These are phyloP conservation scores for Setaria viridis DNA, from an alignment of 202 grass and related monocot species.

Conservation along the genomic window DNA sequence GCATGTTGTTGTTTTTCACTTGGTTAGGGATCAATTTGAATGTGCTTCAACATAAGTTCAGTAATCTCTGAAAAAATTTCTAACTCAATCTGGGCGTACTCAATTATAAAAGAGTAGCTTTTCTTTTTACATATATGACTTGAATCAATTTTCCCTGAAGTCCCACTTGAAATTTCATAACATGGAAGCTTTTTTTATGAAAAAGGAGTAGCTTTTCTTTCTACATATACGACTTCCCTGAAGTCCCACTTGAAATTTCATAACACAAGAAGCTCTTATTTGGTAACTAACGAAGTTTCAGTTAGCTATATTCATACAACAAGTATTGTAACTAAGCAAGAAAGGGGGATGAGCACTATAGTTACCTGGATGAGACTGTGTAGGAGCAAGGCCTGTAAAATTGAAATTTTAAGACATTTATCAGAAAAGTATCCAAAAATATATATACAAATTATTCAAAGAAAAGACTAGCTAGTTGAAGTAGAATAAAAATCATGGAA, in stretches of 20 bases:
- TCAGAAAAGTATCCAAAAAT: constrained; percentile 30
- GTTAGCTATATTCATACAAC: not conserved
- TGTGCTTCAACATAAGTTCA: not conserved
- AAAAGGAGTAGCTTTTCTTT: not conserved
- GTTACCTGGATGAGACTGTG: constrained; percentile 58
- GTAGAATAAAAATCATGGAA: not conserved
- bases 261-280: not conserved
- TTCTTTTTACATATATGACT: not conserved
- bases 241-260: not conserved
- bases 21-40: not conserved
- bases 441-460: constrained; percentile 5
- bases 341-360: not conserved
- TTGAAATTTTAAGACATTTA: not conserved
- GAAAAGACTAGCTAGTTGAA: not conserved
- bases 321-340: constrained; percentile 26
- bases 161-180: not conserved
- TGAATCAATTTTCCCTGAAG: not conserved
- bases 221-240: not conserved
- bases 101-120: not conserved
- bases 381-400: constrained; percentile 45
- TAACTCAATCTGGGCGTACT: not conserved
- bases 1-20: not conserved
- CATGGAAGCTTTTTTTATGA: too few relatives aligned
- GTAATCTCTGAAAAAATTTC: constrained; percentile 4
- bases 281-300: not conserved